Evolutionary conservation across 805 yeast species (phyloP).

Genomic region (Teunomyces gatunensis): DNA sequence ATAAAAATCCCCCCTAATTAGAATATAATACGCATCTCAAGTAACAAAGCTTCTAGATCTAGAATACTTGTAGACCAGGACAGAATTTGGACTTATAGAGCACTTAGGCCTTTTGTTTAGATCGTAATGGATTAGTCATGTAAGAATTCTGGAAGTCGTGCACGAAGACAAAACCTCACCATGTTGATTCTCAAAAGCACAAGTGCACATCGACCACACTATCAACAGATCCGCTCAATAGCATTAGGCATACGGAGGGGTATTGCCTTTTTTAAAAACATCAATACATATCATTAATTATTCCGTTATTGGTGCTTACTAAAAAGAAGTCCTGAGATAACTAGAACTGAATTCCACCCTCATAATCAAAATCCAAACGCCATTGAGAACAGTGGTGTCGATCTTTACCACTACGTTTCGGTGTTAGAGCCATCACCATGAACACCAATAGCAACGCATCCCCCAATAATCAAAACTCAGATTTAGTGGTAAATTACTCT

Average conservation of each 20-base stretch:
- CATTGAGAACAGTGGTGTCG: neutral
- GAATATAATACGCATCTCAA: neutral
- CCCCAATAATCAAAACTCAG: neutral
- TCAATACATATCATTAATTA: neutral
- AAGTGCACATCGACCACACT: slow-evolving; percentile 1
- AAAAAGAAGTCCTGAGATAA: neutral
- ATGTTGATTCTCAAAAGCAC: neutral
- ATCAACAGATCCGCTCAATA: slow-evolving; percentile 2
- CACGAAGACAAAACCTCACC: neutral
- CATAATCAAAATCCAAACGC: neutral
- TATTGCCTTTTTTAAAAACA: neutral
- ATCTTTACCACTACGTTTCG: slow-evolving; percentile 1
- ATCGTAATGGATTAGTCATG: neutral
- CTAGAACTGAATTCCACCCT: neutral
- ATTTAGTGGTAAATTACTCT: slow-evolving; percentile 1
- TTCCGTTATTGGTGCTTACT: neutral
- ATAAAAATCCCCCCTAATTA: neutral
- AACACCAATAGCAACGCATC: neutral
- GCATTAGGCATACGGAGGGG: slow-evolving; percentile 4
- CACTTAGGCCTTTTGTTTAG: neutral
- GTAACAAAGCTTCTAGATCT: too few relatives aligned
- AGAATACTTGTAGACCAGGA: neutral
- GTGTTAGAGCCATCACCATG: slow-evolving; percentile 4
- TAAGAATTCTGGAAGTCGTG: neutral
- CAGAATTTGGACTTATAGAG: too few relatives aligned